These are phyloP conservation scores for Wickerhamiella allomyrinae DNA, from an alignment of 805 yeast genomes.

Conservation along the genomic window DNA sequence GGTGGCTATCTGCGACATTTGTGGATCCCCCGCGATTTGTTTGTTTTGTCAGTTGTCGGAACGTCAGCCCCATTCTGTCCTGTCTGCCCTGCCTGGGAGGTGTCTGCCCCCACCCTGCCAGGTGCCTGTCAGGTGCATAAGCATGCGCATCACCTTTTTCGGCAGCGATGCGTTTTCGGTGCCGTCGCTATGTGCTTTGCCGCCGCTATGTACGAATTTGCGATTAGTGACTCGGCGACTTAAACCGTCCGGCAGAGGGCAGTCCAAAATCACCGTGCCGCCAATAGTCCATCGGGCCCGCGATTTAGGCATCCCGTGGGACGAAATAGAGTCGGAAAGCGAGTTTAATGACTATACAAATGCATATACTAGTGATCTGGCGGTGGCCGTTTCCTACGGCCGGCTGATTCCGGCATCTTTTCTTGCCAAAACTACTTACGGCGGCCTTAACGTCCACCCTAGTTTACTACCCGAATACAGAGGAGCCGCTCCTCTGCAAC, in stretches of 20 bases:
- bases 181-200: constrained; percentile 1
- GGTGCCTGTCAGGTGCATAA: too few relatives aligned
- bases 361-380: constrained; percentile 30
- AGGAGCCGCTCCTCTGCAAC: constrained; percentile 85
- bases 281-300: constrained; percentile 14
- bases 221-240: constrained; percentile 9
- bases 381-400: constrained; percentile 90
- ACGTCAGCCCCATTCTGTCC: too few relatives aligned
- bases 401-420: constrained; percentile 55
- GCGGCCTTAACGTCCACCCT: constrained; percentile 88
- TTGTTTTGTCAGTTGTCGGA: too few relatives aligned
- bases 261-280: constrained; percentile 10
- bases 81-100: too few relatives aligned
- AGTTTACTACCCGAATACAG: constrained; percentile 65
- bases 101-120: too few relatives aligned
- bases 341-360: constrained; percentile 9
- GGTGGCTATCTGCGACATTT: constrained; percentile 12
- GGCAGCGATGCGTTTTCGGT: constrained; percentile 15
- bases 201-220: neutral
- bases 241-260: constrained; percentile 18
- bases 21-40: too few relatives aligned
- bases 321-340: constrained; percentile 8
- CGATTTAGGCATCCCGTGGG: constrained; percentile 7
- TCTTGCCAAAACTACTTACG: constrained; percentile 34
- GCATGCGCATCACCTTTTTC: constrained; percentile 13